Evolutionary conservation across 2,329 filamentous ascomycete genomes (phyloP).

Genomic region (Colletotrichum gigasporum): DNA sequence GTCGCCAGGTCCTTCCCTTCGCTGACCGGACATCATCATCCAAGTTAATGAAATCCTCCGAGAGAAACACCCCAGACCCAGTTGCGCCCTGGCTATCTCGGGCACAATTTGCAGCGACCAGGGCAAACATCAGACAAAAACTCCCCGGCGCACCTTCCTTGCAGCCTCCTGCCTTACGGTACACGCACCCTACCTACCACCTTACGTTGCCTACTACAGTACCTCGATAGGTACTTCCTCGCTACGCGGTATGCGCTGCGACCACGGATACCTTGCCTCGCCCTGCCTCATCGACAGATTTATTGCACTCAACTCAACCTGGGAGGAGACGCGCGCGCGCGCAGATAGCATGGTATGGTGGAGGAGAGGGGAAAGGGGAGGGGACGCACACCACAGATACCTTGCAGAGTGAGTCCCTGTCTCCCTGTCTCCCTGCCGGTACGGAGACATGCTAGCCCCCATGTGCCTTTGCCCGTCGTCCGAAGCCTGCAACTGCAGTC

Average conservation of each 20-base stretch:
- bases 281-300: too few relatives aligned
- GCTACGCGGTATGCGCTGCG: too few relatives aligned
- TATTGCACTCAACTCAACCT: background rate
- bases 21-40: conserved; percentile 22
- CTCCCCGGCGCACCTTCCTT: conserved; percentile 21
- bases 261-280: too few relatives aligned
- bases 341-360: background rate
- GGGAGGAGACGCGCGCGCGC: background rate
- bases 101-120: conserved; percentile 18
- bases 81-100: conserved; percentile 15
- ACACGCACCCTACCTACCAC: background rate
- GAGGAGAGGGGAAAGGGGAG: background rate
- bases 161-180: background rate
- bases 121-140: conserved; percentile 27
- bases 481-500: background rate
- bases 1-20: conserved; percentile 1
- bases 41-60: conserved; percentile 31
- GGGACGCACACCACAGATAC: too few relatives aligned
- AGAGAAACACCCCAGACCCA: conserved; percentile 28
- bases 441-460: too few relatives aligned
- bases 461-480: background rate
- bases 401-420: background rate
- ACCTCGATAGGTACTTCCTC: too few relatives aligned
- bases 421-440: too few relatives aligned
- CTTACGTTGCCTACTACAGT: too few relatives aligned